A percentile compares a stretch with the other conserved stretches of the same genome.
These are phyloP conservation scores for Scedosporium aurantiacum DNA, from an alignment of 2,329 filamentous ascomycete species.

Conservation along the genomic window DNA sequence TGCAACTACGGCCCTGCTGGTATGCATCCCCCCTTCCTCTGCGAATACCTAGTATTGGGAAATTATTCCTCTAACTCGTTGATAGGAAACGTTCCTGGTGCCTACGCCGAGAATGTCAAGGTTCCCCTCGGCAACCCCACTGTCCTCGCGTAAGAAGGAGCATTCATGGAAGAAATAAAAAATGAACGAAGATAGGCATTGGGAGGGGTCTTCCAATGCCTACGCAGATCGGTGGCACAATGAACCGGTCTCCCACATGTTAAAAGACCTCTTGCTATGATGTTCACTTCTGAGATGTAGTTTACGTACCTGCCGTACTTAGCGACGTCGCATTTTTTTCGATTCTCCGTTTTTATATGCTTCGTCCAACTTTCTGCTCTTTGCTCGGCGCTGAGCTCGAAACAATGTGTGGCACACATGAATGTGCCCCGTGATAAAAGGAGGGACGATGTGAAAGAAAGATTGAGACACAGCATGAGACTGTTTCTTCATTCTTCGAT, in stretches of 20 bases:
- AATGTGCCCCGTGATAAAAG: too few relatives aligned
- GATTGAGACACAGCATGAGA: too few relatives aligned
- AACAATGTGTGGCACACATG: background rate
- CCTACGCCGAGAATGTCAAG: conserved; percentile 39
- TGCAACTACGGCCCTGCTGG: conserved; percentile 77
- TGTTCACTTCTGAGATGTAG: conserved; percentile 5
- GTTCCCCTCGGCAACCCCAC: conserved; percentile 18
- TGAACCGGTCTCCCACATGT: background rate
- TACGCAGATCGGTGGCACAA: background rate
- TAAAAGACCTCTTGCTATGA: background rate
- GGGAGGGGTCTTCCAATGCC: background rate
- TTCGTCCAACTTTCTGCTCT: background rate
- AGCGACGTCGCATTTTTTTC: conserved; percentile 1
- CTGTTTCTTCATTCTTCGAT: background rate
- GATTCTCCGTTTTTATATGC: background rate
- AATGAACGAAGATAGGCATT: background rate
- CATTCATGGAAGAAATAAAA: background rate
- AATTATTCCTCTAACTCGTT: background rate
- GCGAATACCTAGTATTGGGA: background rate
- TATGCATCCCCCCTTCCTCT: conserved; percentile 29
- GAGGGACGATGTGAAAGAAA: too few relatives aligned
- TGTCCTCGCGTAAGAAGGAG: conserved; percentile 6
- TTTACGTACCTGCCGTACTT: conserved; percentile 7
- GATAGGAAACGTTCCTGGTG: conserved; percentile 40
- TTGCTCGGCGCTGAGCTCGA: background rate